These are phyloP conservation scores for Mycena amicta DNA, from an alignment of 768 basidiomycete species.

Conservation along the genomic window DNA sequence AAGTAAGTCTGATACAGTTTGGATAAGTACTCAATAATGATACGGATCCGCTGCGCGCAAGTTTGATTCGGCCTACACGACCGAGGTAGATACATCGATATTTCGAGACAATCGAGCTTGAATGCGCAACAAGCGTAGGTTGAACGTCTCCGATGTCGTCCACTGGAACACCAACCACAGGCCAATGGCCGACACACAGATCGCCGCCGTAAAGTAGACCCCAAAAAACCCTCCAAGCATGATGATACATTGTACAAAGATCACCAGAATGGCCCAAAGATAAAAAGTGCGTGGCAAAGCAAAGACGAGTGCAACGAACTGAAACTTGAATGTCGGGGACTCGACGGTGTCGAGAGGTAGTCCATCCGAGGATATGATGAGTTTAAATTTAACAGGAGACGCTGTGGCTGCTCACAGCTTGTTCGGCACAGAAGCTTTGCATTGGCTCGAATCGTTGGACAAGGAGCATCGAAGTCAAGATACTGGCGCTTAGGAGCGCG, in stretches of 20 bases:
- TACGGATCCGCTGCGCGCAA: conserved; percentile 2
- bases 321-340: conserved; percentile 46
- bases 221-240: conserved; percentile 26
- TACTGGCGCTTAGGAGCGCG: conserved; percentile 36
- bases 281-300: conserved; percentile 56
- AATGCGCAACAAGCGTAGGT: background rate
- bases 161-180: conserved; percentile 16
- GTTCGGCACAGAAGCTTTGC: conserved; percentile 35
- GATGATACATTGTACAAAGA: conserved; percentile 37
- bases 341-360: conserved; percentile 40
- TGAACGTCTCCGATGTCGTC: conserved; percentile 20
- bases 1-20: background rate
- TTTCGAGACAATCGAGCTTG: conserved; percentile 5
- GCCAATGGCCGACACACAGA: conserved; percentile 6
- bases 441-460: conserved; percentile 41
- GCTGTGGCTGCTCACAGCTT: conserved; percentile 42
- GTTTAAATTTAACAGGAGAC: no score
- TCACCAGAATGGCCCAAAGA: conserved; percentile 47
- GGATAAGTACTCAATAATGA: conserved; percentile 1
- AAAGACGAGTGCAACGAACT: conserved; percentile 50
- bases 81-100: background rate
- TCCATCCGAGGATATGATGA: conserved; percentile 32
- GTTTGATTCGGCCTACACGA: conserved; percentile 5
- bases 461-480: conserved; percentile 37
- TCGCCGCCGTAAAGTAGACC: conserved; percentile 7